phyloP scores from a whole-genome alignment of 2,329 filamentous ascomycete species.

The Neofusicoccum kwambonambiense region DNA sequence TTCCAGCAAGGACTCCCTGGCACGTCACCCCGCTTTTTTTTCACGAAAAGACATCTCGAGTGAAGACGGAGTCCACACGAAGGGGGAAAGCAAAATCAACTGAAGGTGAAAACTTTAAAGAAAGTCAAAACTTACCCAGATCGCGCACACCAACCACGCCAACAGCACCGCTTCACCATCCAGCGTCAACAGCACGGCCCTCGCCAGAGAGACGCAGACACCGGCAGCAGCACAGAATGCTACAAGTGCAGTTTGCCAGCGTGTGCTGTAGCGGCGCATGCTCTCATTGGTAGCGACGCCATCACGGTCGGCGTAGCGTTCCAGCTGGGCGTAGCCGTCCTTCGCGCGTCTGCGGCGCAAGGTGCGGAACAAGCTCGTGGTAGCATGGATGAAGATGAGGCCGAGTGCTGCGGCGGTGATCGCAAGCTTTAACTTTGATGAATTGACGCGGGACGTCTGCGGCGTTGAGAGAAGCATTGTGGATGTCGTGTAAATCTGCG shows the following conservation, averaged over 20 bases:
- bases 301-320: conserved; percentile 4
- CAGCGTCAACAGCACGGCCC: not conserved
- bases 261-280: not conserved
- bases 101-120: not conserved
- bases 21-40: not conserved
- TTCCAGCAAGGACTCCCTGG: not conserved
- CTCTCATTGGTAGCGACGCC: conserved; percentile 9
- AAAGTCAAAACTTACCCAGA: conserved; percentile 4
- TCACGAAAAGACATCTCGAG: not conserved
- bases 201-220: not conserved
- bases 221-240: not conserved
- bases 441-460: not conserved
- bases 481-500: not conserved
- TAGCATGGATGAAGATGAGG: conserved; percentile 1
- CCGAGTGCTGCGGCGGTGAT: not conserved
- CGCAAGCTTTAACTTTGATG: not conserved
- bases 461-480: not conserved
- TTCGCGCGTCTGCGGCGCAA: conserved; percentile 7
- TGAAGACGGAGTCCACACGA: too few species aligned
- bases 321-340: not conserved
- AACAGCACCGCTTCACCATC: not conserved
- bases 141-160: not conserved
- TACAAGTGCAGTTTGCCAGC: not conserved
- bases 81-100: not conserved
- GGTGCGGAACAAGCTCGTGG: conserved; percentile 6